Evolutionary conservation across 805 yeast species (phyloP).

Genomic region (Saturnispora quitensis): DNA sequence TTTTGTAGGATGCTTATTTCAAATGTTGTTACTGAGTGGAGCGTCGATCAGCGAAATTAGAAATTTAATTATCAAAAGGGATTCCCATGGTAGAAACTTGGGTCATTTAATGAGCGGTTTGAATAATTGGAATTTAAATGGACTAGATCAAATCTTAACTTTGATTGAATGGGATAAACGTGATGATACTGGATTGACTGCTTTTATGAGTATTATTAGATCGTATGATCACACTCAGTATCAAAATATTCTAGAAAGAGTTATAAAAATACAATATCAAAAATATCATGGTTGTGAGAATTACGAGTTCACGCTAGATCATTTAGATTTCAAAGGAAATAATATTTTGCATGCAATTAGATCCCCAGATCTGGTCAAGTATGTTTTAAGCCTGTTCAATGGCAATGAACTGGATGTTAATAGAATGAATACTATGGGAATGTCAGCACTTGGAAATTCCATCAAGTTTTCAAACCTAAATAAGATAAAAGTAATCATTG

Average conservation of each 20-base stretch:
- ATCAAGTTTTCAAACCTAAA: conserved; percentile 59
- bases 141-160: background rate
- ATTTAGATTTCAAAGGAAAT: conserved; percentile 66
- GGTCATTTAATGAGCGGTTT: conserved; percentile 55
- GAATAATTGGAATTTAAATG: background rate
- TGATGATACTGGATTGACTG: conserved; percentile 66
- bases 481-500: conserved; percentile 44
- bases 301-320: conserved; percentile 38
- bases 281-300: conserved; percentile 32
- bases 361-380: conserved; percentile 33
- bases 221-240: conserved; percentile 74
- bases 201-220: conserved; percentile 64
- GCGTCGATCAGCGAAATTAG: conserved; percentile 37
- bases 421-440: conserved; percentile 43
- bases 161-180: conserved; percentile 52
- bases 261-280: conserved; percentile 36
- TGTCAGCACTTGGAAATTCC: conserved; percentile 66
- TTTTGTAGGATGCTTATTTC: conserved; percentile 33
- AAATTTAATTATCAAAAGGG: conserved; percentile 41
- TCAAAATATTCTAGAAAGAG: conserved; percentile 31
- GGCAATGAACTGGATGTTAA: conserved; percentile 40
- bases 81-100: conserved; percentile 45
- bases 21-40: conserved; percentile 28
- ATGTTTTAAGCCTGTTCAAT: conserved; percentile 31
- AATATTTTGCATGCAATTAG: conserved; percentile 66